Base-by-base conservation (phyloP, 108 stramenopile species). In the Schizochytrium sp. region DNA sequence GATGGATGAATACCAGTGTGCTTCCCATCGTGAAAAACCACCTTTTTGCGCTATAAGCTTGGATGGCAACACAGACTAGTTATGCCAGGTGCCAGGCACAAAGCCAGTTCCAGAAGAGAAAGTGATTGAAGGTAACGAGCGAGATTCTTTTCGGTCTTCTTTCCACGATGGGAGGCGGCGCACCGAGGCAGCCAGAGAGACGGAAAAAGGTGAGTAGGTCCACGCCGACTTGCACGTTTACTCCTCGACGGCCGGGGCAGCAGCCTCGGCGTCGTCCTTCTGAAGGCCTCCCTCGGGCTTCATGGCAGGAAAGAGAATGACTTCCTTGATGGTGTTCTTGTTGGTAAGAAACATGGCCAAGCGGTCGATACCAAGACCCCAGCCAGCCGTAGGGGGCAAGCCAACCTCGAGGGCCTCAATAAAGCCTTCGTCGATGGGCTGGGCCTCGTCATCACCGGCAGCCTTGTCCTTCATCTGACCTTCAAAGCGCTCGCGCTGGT, bases 241-340 rank as follows among this genome's bases (percentile, higher is more conserved):
- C 55, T 57, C 55, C 55, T 57, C 55, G 55, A 57, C 14, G 14
- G 55, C 55, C 55, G 55, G 55, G 55, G 55, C 55, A 18, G 63
- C 63, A 18, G 14, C 63, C 21, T 55, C 72, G 57, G n/a, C 57
- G 29, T 71, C 88, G 34, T 72, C 58, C 34, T 60, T 19, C 6
- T 5, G 71, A 4, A 29, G 8, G 44, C n/a, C 88, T 8, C 1
- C 57, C 5, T 93, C 91, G 25, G 99, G 99, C 95, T 99, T 99
- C 99, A 99, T 99, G 58, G 99, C 99, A 25, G 99, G 99, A 94
- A 99, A 99, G 58, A 99, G 92, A 53, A 99, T 91, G 19, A 99
- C 99, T 92, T 99, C 99, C 94, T 99, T 99, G 94, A 99, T 99
- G 90, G 98, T 99, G 94, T 97, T 97, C 95, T 99, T 99, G 96